phyloP scores from a whole-genome alignment of 495 filamentous ascomycete species.

The Xylaria acuta region DNA sequence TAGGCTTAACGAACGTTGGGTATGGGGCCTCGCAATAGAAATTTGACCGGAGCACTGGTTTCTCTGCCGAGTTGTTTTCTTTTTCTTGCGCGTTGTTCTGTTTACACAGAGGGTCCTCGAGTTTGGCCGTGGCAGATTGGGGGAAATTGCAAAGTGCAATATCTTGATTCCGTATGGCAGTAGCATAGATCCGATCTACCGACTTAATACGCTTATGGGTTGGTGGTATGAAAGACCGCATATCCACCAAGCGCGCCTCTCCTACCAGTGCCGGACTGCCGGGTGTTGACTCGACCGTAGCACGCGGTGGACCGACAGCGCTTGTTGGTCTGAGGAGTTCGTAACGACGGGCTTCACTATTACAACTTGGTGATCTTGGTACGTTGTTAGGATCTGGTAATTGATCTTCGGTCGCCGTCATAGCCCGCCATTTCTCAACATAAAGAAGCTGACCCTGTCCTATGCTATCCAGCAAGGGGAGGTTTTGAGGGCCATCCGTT shows the following conservation, averaged over 20 bases:
- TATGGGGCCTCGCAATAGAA: slow-evolving; percentile 30
- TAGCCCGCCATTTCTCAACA: slow-evolving; percentile 3
- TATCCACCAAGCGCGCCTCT: slow-evolving; percentile 34
- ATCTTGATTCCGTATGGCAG: slow-evolving; percentile 36
- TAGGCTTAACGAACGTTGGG: slow-evolving; percentile 32
- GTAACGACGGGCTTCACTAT: slow-evolving; percentile 12
- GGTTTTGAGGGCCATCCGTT: slow-evolving; percentile 13
- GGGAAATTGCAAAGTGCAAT: slow-evolving; percentile 31
- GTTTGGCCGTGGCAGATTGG: background rate
- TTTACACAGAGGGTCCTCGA: background rate
- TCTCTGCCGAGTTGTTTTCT: background rate
- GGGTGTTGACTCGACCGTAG: slow-evolving; percentile 26
- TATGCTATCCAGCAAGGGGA: background rate
- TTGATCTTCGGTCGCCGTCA: slow-evolving; percentile 23
- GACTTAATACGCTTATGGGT: slow-evolving; percentile 30
- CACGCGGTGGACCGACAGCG: slow-evolving; percentile 19
- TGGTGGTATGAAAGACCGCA: slow-evolving; percentile 28
- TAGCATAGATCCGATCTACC: slow-evolving; percentile 37
- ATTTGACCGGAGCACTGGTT: slow-evolving; percentile 25
- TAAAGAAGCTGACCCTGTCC: slow-evolving; percentile 10
- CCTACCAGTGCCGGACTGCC: slow-evolving; percentile 34
- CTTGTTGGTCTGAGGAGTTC: slow-evolving; percentile 27
- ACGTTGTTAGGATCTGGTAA: slow-evolving; percentile 8
- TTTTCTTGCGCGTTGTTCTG: background rate
- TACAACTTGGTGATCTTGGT: background rate